Conservation (phyloP, 805 yeast genomes). For the Myxozyma geophila region DNA sequence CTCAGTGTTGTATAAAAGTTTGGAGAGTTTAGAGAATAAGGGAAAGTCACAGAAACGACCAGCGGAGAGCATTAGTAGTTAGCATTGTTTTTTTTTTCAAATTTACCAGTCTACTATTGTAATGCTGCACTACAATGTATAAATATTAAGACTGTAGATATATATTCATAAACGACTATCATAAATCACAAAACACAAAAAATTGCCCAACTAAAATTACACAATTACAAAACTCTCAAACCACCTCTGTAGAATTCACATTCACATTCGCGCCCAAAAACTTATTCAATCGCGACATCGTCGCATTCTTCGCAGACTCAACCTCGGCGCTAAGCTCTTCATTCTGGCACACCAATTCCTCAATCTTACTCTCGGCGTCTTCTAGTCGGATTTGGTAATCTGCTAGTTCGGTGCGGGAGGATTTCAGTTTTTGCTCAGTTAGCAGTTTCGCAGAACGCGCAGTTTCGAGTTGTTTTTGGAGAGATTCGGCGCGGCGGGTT, state of each 20-base stretch:
- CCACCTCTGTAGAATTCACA: slow-evolving; percentile 15
- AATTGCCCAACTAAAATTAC: not conserved
- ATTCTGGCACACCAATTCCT: slow-evolving; percentile 14
- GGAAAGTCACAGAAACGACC: slow-evolving; percentile 1
- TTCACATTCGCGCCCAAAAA: slow-evolving; percentile 21
- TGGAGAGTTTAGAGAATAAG: not conserved
- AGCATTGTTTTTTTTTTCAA: not conserved
- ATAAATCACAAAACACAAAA: slow-evolving; percentile 1
- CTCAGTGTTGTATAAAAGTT: slow-evolving; percentile 46
- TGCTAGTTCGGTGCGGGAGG: slow-evolving; percentile 15
- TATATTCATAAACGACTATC: not conserved
- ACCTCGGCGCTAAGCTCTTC: slow-evolving; percentile 13
- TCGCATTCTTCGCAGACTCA: slow-evolving; percentile 13
- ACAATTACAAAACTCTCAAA: not conserved
- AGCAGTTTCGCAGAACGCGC: slow-evolving; percentile 5
- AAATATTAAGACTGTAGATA: not conserved
- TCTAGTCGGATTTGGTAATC: slow-evolving; percentile 18
- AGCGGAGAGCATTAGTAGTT: slow-evolving; percentile 4
- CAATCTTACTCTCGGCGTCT: slow-evolving; percentile 21
- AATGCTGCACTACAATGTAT: no score
- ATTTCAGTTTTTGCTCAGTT: slow-evolving; percentile 21
- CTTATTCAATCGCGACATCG: slow-evolving; percentile 20
- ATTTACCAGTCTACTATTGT: not conserved
- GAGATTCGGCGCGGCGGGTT: slow-evolving; percentile 8
- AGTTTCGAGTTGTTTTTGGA: slow-evolving; percentile 24